Conservation (phyloP, 108 stramenopile species). For the Stephanodiscus minutulus region DNA sequence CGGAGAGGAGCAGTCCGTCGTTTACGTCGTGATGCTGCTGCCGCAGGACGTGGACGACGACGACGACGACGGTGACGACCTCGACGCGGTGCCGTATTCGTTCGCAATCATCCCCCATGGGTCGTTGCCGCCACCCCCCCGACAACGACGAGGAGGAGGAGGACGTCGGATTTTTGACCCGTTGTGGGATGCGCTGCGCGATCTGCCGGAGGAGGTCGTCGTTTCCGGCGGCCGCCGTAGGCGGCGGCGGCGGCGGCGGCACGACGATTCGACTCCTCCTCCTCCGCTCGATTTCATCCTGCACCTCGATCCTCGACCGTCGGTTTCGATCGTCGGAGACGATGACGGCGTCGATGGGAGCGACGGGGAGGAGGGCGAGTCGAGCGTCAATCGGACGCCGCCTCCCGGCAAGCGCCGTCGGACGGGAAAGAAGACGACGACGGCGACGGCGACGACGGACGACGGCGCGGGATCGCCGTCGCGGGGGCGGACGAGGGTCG, state of each 20-base stretch:
- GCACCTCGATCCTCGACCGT: constrained; percentile 24
- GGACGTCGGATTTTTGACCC: not conserved
- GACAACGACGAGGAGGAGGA: not conserved
- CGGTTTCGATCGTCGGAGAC: not conserved
- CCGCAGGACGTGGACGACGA: constrained; percentile 1
- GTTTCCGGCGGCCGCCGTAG: constrained; percentile 6
- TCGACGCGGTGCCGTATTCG: constrained; percentile 10
- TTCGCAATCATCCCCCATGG: constrained; percentile 28
- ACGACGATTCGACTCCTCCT: not conserved
- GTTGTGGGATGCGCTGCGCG: constrained; percentile 31
- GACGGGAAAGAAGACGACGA: not conserved
- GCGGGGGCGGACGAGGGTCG: not conserved
- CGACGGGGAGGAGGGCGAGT: not conserved
- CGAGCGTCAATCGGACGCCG: not conserved
- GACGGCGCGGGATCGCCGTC: not conserved
- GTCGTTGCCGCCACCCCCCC: constrained; percentile 1
- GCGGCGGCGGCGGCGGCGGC: not conserved
- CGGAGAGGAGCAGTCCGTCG: constrained; percentile 4
- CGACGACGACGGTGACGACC: not conserved
- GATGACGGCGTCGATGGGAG: not conserved
- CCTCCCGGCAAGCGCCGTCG: not conserved
- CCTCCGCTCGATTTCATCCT: constrained; percentile 36
- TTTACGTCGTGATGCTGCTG: constrained; percentile 34
- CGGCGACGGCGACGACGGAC: not conserved
- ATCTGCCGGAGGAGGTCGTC: constrained; percentile 42